A percentile compares a stretch with the other conserved stretches of the same genome.
phyloP scores from a whole-genome alignment of 2,329 filamentous ascomycete genomes.

The Macroventuria anomochaeta region DNA sequence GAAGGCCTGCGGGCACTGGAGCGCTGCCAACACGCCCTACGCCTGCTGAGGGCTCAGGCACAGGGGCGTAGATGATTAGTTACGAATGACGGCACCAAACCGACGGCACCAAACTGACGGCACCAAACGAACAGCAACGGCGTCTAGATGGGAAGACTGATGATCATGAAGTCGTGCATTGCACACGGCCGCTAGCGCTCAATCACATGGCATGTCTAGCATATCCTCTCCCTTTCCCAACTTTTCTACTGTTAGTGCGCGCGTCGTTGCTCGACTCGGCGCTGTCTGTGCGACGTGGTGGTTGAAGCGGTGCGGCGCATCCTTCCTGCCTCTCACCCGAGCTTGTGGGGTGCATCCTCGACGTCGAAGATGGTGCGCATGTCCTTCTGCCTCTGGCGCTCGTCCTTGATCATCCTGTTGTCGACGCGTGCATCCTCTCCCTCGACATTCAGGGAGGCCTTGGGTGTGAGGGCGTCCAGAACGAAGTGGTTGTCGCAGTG shows the following conservation, averaged over 20 bases:
- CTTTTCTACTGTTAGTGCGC: neutral
- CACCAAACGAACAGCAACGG: slow-evolving; percentile 42
- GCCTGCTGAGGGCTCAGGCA: slow-evolving; percentile 46
- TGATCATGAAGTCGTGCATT: slow-evolving; percentile 35
- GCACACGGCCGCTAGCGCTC: slow-evolving; percentile 35
- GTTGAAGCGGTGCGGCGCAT: neutral
- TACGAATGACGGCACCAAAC: slow-evolving; percentile 32
- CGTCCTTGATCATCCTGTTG: slow-evolving; percentile 85
- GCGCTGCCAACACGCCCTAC: slow-evolving; percentile 74
- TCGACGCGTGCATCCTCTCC: slow-evolving; percentile 89
- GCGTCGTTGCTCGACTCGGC: slow-evolving; percentile 11
- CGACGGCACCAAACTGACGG: no score
- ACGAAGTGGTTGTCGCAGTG: slow-evolving; percentile 99
- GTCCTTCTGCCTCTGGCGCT: slow-evolving; percentile 69
- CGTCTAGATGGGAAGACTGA: slow-evolving; percentile 36
- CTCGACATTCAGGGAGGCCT: slow-evolving; percentile 84
- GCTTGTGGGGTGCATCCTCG: slow-evolving; percentile 73
- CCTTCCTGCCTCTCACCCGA: slow-evolving; percentile 65
- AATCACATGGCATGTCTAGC: slow-evolving; percentile 38
- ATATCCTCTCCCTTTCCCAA: neutral
- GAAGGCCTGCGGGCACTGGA: slow-evolving; percentile 68
- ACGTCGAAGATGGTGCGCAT: slow-evolving; percentile 76
- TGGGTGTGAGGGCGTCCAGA: slow-evolving; percentile 83
- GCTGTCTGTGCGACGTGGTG: slow-evolving; percentile 21
- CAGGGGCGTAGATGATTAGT: slow-evolving; percentile 31